These are phyloP conservation scores for Aspergillus sergii DNA, from an alignment of 2,329 filamentous ascomycete species.

Conservation along the genomic window DNA sequence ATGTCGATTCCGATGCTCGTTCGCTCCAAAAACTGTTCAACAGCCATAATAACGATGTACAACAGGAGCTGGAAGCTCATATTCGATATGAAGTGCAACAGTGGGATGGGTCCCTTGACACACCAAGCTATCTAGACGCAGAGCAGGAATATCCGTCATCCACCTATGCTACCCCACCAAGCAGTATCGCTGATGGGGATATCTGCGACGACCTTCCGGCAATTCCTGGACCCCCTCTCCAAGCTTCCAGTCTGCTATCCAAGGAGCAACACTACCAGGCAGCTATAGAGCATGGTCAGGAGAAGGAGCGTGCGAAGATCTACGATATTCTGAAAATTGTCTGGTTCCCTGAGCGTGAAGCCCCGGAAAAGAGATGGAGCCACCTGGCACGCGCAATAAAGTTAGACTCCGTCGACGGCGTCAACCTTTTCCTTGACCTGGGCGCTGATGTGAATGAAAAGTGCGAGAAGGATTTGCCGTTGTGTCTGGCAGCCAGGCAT, in stretches of 20 bases:
- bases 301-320: not conserved
- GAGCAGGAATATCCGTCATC: not conserved
- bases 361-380: not conserved
- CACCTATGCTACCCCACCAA: not conserved
- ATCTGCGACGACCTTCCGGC: not conserved
- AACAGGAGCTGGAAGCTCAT: not conserved
- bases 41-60: not conserved
- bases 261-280: not conserved
- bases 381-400: not conserved
- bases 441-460: not conserved
- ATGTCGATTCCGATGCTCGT: not conserved
- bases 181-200: not conserved
- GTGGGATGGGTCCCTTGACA: not conserved
- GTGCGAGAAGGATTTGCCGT: not conserved
- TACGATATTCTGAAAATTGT: not conserved
- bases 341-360: not conserved
- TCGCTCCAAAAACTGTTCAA: not conserved
- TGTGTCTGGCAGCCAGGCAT: not conserved
- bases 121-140: not conserved
- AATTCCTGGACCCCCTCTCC: not conserved
- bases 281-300: not conserved
- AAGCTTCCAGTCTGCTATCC: not conserved
- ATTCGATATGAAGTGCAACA: not conserved
- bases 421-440: not conserved
- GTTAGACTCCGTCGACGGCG: not conserved